Conservation (phyloP, 345 rosid genomes). For the Eucalyptus shirleyi region DNA sequence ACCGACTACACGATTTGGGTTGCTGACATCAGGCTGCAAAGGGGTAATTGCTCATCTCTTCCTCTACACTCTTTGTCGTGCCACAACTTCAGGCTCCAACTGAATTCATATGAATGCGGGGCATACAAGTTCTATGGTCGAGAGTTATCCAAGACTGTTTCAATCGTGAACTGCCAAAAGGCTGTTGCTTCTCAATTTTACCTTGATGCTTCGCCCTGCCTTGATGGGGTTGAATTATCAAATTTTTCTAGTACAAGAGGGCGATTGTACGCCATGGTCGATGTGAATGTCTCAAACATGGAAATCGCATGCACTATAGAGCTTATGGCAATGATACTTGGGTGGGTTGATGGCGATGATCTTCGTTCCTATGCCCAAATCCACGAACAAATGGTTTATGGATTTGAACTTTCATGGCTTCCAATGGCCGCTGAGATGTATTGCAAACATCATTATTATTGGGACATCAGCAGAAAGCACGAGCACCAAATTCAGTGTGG, state of each 20-base stretch:
- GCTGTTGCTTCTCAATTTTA: background rate
- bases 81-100: fast-evolving
- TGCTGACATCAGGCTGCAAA: no score
- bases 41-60: background rate
- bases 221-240: background rate
- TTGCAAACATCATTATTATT: background rate
- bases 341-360: background rate
- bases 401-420: background rate
- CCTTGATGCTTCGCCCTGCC: fast-evolving
- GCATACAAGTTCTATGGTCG: background rate
- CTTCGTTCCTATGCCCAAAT: background rate
- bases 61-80: background rate
- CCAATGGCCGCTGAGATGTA: background rate
- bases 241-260: background rate
- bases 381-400: background rate
- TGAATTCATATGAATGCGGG: background rate
- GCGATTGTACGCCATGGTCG: background rate
- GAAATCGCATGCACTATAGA: background rate
- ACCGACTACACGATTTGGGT: no score
- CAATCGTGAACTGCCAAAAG: background rate
- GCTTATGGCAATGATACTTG: background rate
- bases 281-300: background rate
- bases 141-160: background rate
- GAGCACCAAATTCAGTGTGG: background rate
- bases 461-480: background rate